Evolutionary conservation across 768 basidiomycete genomes (phyloP).

Genomic region (Pleurotus pulmonarius): DNA sequence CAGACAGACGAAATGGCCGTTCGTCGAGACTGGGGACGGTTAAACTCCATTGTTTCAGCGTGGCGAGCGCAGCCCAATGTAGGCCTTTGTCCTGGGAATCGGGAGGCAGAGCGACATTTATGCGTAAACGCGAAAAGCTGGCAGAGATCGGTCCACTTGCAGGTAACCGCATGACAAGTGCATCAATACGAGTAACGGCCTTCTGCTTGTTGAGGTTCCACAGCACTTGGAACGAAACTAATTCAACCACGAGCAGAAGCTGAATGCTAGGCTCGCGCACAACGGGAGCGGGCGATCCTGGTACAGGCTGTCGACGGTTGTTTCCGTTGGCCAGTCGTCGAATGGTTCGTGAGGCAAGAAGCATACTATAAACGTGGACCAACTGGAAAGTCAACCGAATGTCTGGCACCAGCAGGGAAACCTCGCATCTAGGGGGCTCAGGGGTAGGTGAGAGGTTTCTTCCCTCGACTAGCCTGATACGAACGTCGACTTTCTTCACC

Average conservation of each 20-base stretch:
- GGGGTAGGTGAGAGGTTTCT: slow-evolving; percentile 15
- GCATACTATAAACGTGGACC: slow-evolving; percentile 63
- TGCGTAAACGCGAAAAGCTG: slow-evolving; percentile 51
- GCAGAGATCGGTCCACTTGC: slow-evolving; percentile 19
- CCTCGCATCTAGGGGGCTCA: slow-evolving; percentile 37
- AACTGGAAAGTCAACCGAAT: slow-evolving; percentile 53
- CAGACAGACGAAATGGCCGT: slow-evolving; percentile 35
- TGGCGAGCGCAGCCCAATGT: slow-evolving; percentile 73
- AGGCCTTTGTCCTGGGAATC: slow-evolving; percentile 30
- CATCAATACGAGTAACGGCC: slow-evolving; percentile 41
- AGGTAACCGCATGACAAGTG: slow-evolving; percentile 22
- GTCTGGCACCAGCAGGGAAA: slow-evolving; percentile 48
- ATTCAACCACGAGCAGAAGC: slow-evolving; percentile 29
- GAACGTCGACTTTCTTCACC: slow-evolving; percentile 25
- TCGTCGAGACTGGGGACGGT: slow-evolving; percentile 27
- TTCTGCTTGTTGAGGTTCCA: slow-evolving; percentile 46
- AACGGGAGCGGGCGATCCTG: slow-evolving; percentile 14
- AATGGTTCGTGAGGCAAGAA: slow-evolving; percentile 57
- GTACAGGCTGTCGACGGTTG: slow-evolving; percentile 11
- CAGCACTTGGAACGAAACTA: slow-evolving; percentile 39
- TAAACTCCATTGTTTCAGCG: slow-evolving; percentile 50
- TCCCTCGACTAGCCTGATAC: slow-evolving; percentile 22
- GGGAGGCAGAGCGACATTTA: slow-evolving; percentile 32
- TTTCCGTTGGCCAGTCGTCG: slow-evolving; percentile 26
- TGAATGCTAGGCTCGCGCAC: slow-evolving; percentile 17